These are phyloP conservation scores for Coemansia sp. DNA, from an alignment of 192 early-diverging fungal genomes.

Conservation along the genomic window DNA sequence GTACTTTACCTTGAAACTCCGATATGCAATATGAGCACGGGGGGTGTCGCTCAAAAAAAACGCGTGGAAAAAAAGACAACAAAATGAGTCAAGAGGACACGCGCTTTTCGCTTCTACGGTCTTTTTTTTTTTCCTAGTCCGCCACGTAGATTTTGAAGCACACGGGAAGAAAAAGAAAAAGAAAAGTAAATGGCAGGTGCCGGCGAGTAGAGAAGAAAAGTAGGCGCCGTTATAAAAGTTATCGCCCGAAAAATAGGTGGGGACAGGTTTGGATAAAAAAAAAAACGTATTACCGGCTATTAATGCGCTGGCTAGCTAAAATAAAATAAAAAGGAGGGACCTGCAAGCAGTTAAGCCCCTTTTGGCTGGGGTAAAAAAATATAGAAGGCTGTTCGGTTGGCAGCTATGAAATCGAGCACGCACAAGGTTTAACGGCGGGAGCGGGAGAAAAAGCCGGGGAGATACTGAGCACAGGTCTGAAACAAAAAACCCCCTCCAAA, in stretches of 20 bases:
- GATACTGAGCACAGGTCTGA: too few relatives aligned
- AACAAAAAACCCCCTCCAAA: too few relatives aligned
- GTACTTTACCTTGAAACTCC: slow-evolving; percentile 2
- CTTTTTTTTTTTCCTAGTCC: too few relatives aligned
- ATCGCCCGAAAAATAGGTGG: neutral
- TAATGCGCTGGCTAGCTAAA: neutral
- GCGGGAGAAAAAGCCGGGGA: too few relatives aligned
- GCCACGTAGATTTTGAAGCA: neutral
- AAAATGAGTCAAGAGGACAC: neutral
- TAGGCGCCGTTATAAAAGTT: slow-evolving; percentile 8
- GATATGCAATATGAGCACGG: neutral
- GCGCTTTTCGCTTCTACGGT: too few relatives aligned
- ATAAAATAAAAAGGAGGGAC: neutral
- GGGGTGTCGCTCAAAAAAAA: neutral
- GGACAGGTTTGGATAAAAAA: neutral
- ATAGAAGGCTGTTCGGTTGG: too few relatives aligned
- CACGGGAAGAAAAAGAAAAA: slow-evolving; percentile 1
- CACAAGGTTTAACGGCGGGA: too few relatives aligned
- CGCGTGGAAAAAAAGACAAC: neutral
- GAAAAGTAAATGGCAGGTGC: neutral
- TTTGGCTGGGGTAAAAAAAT: too few relatives aligned
- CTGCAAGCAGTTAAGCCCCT: too few relatives aligned
- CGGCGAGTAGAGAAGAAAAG: neutral
- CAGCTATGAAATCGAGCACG: too few relatives aligned
- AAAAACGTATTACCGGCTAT: neutral